Evolutionary conservation across 2,329 filamentous ascomycete genomes (phyloP), one percentile per base, ranked within the genome.

Genomic region (Colletotrichum falcatum): DNA sequence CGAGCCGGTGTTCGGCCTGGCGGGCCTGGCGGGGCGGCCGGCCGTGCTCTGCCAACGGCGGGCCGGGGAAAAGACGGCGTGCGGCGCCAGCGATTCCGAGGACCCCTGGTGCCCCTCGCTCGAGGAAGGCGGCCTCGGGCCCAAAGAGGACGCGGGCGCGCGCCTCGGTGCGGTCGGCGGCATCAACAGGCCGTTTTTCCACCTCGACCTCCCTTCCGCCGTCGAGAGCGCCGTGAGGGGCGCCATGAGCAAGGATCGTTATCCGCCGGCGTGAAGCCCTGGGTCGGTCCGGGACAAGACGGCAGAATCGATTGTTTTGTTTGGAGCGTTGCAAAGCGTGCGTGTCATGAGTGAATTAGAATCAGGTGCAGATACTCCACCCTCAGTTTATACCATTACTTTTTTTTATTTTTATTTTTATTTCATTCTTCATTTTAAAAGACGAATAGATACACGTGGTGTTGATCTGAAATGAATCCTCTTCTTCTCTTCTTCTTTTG

Each of bases 111-210:
- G 64, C 11, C 48, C 51, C 5, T 20, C 5, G 6, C 18, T 71
- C 37, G 68, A 71, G 30, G 59, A 69, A 1, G 59, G 59, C 11
- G n/a, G 8, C 12, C 4, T 63, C 5, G 35, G 26, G 2, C 37
- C 18, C 2, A 51, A 60, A 18, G 69, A 55, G 26, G 28, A 23
- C 76, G 64, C 11, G 0, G 16, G 8, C 20, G 20, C 51, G 0
- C 20, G 39, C 12, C 30, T 70, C 12, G 51, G 35, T 1, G 51
- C 82, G 1, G 73, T 84, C 0, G 79, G 77, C 35, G 81, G 81
- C 1, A 79, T 83, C 20, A 82, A 86, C 66, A 76, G 83, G 60
- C 85, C 85, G 0, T 85, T 82, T 70, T 86, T 86, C 77, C 85
- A 87, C 58, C 71, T 83, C 4, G 84, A 86, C 71, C 75, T 86